These are phyloP conservation scores for Termitomyces eurrhizus DNA, from an alignment of 768 basidiomycete species.

Conservation along the genomic window DNA sequence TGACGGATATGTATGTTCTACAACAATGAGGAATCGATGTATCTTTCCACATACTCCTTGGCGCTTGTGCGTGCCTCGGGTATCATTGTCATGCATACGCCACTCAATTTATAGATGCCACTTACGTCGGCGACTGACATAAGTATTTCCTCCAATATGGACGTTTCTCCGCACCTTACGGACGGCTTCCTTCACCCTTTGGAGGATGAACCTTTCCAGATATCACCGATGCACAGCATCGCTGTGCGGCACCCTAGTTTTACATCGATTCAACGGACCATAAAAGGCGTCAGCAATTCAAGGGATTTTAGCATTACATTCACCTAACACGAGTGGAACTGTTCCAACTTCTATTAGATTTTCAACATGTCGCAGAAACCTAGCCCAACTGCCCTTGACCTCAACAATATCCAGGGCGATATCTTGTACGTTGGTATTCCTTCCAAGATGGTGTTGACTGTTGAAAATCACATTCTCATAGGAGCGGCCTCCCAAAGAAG, in stretches of 20 bases:
- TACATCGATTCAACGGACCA: background rate
- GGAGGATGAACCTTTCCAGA: background rate
- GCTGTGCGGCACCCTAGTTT: background rate
- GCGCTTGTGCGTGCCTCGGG: background rate
- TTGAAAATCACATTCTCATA: constrained; percentile 16
- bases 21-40: too few species aligned
- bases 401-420: constrained; percentile 45
- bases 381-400: constrained; percentile 24
- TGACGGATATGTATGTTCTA: background rate
- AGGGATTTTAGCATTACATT: background rate
- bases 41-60: background rate
- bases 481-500: constrained; percentile 54
- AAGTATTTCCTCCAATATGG: background rate
- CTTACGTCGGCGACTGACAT: background rate
- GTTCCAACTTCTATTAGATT: background rate
- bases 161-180: background rate
- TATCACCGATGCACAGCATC: background rate
- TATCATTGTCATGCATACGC: background rate
- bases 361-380: constrained; percentile 18
- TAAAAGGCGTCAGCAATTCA: background rate
- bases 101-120: background rate
- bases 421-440: constrained; percentile 31
- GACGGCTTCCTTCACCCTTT: background rate
- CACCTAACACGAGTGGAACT: background rate
- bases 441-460: background rate